phyloP scores from a whole-genome alignment of 2,329 filamentous ascomycete species.

The Reticulascus tulasneorum region DNA sequence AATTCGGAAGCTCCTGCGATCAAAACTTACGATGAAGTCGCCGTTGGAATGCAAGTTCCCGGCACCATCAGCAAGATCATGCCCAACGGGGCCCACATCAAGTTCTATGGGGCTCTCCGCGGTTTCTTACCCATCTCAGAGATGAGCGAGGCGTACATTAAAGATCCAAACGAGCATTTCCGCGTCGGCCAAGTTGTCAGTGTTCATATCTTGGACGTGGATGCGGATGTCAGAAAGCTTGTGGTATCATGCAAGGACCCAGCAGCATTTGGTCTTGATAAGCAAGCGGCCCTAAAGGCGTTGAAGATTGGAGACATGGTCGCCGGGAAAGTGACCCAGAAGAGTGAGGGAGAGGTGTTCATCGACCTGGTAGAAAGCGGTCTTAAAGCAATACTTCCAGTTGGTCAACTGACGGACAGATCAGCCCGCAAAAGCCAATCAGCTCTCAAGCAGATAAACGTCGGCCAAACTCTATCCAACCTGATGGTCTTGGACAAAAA shows the following conservation, averaged over 20 bases:
- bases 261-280: constrained; percentile 67
- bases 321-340: constrained; percentile 75
- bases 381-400: constrained; percentile 72
- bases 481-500: constrained; percentile 87
- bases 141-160: constrained; percentile 97
- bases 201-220: constrained; percentile 79
- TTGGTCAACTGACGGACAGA: constrained; percentile 81
- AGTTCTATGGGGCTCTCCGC: constrained; percentile 81
- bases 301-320: constrained; percentile 72
- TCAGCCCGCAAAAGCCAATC: constrained; percentile 73
- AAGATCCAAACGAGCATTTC: constrained; percentile 86
- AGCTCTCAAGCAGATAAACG: constrained; percentile 73
- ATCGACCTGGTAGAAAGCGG: constrained; percentile 71
- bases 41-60: constrained; percentile 71
- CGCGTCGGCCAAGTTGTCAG: constrained; percentile 85
- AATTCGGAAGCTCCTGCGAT: constrained; percentile 83
- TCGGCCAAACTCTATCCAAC: constrained; percentile 77
- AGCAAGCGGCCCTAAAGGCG: constrained; percentile 71
- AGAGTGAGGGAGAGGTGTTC: constrained; percentile 70
- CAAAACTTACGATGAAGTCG: constrained; percentile 70
- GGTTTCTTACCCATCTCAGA: constrained; percentile 91
- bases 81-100: constrained; percentile 76
- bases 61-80: constrained; percentile 85
- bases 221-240: constrained; percentile 66
- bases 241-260: constrained; percentile 93